Percentiles rank a stretch among this genome's conserved stretches.
Conservation (phyloP, 306 rosid genomes). For the Dalbergia oliveri region DNA sequence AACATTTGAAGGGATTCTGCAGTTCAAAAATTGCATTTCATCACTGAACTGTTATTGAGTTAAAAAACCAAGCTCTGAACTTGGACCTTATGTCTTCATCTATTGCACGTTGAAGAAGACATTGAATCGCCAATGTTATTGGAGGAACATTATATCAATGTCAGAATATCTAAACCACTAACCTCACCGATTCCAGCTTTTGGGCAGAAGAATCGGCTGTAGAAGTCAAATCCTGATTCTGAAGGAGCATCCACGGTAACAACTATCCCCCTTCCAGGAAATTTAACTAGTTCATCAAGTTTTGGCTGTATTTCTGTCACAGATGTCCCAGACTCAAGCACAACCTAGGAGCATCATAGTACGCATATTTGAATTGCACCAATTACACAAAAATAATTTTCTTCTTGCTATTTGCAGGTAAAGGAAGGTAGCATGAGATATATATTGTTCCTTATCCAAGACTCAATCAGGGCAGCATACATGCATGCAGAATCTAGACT, state of each 20-base stretch:
- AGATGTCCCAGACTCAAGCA: slow-evolving; percentile 56
- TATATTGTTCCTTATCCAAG: not conserved
- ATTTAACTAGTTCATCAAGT: slow-evolving; percentile 53
- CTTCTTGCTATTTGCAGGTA: too few species aligned
- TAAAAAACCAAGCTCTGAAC: not conserved
- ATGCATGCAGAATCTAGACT: too few species aligned
- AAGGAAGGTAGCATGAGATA: too few species aligned
- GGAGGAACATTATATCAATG: slow-evolving; percentile 3
- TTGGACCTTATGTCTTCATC: not conserved
- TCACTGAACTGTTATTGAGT: not conserved
- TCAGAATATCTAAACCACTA: slow-evolving; percentile 5
- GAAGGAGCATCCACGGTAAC: slow-evolving; percentile 42
- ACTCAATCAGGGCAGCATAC: too few species aligned
- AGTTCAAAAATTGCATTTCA: not conserved
- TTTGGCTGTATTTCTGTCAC: slow-evolving; percentile 58
- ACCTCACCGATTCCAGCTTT: slow-evolving; percentile 66
- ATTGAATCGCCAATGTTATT: not conserved
- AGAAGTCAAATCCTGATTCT: slow-evolving; percentile 57
- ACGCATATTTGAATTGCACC: not conserved
- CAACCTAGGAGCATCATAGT: slow-evolving; percentile 52
- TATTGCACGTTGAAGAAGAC: not conserved
- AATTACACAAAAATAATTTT: too few species aligned
- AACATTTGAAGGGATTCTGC: not conserved
- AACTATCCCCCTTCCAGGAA: slow-evolving; percentile 63
- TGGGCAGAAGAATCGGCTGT: slow-evolving; percentile 62